Evolutionary conservation across 1,284 basidiomycete genomes (phyloP).

Genomic region (Volvariella volvacea): DNA sequence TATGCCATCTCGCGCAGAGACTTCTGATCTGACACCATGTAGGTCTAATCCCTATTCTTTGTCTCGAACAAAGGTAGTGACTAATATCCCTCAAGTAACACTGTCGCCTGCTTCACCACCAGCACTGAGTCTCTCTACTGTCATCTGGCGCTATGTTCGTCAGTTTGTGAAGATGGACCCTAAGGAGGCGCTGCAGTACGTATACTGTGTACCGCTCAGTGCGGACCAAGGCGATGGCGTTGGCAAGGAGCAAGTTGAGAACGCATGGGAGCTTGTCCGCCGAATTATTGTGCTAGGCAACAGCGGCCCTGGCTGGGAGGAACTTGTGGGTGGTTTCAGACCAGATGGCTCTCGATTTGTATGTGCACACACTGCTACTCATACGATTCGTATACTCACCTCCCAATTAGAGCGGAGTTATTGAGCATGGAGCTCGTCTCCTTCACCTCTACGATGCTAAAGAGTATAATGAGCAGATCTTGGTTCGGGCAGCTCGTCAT

Average conservation of each 20-base stretch:
- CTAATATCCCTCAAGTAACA: conserved; percentile 41
- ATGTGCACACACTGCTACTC: conserved; percentile 24
- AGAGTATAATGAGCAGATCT: conserved; percentile 80
- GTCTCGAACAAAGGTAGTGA: conserved; percentile 1
- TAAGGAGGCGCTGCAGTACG: conserved; percentile 91
- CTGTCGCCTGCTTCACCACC: conserved; percentile 57
- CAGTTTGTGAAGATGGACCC: conserved; percentile 90
- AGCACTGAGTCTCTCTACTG: conserved; percentile 75
- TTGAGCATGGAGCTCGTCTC: conserved; percentile 78
- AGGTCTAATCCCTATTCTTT: conserved; percentile 24
- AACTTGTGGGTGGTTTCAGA: conserved; percentile 86
- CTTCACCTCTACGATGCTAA: conserved; percentile 68
- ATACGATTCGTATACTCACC: not conserved
- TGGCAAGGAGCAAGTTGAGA: conserved; percentile 80
- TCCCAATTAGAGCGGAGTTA: conserved; percentile 66
- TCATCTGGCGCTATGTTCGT: conserved; percentile 91
- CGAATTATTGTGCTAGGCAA: conserved; percentile 87
- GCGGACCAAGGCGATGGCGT: conserved; percentile 67
- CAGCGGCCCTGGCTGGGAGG: conserved; percentile 80
- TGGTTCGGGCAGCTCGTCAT: conserved; percentile 74
- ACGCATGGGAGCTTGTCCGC: conserved; percentile 82
- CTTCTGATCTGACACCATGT: conserved; percentile 80
- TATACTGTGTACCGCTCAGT: conserved; percentile 83
- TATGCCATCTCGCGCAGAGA: conserved; percentile 71
- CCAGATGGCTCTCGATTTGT: conserved; percentile 87